Evolutionary conservation across 2,329 filamentous ascomycete genomes (phyloP).

Genomic region (Fusarium heterosporum): DNA sequence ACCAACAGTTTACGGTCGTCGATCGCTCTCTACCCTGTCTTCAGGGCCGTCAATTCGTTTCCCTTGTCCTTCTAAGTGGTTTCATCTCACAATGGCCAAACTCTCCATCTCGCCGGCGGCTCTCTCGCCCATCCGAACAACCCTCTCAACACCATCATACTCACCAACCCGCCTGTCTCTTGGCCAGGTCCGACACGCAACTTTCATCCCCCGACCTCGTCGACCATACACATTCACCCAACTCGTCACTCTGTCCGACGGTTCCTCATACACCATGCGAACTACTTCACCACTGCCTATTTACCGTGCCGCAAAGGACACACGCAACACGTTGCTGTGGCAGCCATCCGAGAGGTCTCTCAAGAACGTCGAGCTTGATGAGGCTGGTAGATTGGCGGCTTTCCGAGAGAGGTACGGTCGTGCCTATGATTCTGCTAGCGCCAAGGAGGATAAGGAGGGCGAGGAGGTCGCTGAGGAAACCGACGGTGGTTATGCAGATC

Average conservation of each 20-base stretch:
- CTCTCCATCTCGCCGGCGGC: constrained; percentile 45
- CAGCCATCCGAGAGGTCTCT: constrained; percentile 86
- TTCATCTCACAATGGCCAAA: constrained; percentile 47
- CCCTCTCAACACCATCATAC: constrained; percentile 45
- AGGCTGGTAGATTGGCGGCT: constrained; percentile 87
- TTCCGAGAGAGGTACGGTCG: constrained; percentile 88
- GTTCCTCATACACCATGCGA: constrained; percentile 82
- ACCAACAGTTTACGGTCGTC: constrained; percentile 18
- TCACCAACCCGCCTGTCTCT: constrained; percentile 47
- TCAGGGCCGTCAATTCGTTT: constrained; percentile 29
- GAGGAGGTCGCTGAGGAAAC: constrained; percentile 40
- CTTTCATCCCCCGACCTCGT: constrained; percentile 86
- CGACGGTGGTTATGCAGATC: constrained; percentile 54
- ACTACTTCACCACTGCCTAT: constrained; percentile 77
- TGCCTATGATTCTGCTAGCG: constrained; percentile 76
- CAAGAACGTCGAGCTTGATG: constrained; percentile 91
- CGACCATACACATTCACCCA: constrained; percentile 98
- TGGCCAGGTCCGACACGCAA: constrained; percentile 80
- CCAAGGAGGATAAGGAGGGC: constrained; percentile 48
- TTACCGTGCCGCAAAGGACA: constrained; percentile 78
- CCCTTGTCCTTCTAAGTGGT: not conserved
- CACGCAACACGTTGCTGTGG: constrained; percentile 90
- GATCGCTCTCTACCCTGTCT: constrained; percentile 20
- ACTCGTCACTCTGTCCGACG: constrained; percentile 91
- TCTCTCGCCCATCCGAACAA: constrained; percentile 48